phyloP scores from a whole-genome alignment of 176 grass and related monocot genomes.

The Ampelocalamus luodianensis region DNA sequence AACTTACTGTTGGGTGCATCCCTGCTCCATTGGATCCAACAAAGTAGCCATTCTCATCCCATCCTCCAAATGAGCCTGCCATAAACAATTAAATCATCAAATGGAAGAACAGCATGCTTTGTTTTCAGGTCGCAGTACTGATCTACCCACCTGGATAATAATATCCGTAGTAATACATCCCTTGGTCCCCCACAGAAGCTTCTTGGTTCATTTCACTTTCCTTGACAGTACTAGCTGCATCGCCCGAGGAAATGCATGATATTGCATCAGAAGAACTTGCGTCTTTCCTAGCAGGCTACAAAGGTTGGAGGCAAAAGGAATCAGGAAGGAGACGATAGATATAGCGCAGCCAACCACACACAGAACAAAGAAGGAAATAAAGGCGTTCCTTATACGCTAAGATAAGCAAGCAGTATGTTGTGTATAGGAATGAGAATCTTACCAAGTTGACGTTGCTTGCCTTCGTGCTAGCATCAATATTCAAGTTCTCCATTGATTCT shows the following conservation, averaged over 20 bases:
- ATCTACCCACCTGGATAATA: constrained; percentile 79
- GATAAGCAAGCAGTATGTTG: constrained; percentile 30
- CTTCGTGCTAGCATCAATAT: constrained; percentile 65
- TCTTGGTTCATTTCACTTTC: constrained; percentile 65
- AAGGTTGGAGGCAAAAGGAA: constrained; percentile 46
- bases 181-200: constrained; percentile 59
- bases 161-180: constrained; percentile 78
- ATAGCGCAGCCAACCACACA: constrained; percentile 41
- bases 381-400: constrained; percentile 43
- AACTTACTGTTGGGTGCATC: constrained; percentile 69
- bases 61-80: constrained; percentile 61
- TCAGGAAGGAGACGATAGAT: constrained; percentile 39
- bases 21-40: constrained; percentile 64
- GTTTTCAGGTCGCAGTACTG: constrained; percentile 5
- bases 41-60: constrained; percentile 67
- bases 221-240: constrained; percentile 66
- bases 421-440: constrained; percentile 46
- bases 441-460: constrained; percentile 69
- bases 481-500: constrained; percentile 70
- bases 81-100: constrained; percentile 47
- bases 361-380: constrained; percentile 30
- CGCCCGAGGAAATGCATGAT: constrained; percentile 81
- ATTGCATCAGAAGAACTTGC: constrained; percentile 67
- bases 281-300: constrained; percentile 64
- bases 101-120: constrained; percentile 12